These are phyloP conservation scores for Escovopsis weberi DNA, from an alignment of 2,329 filamentous ascomycete species.

Conservation along the genomic window DNA sequence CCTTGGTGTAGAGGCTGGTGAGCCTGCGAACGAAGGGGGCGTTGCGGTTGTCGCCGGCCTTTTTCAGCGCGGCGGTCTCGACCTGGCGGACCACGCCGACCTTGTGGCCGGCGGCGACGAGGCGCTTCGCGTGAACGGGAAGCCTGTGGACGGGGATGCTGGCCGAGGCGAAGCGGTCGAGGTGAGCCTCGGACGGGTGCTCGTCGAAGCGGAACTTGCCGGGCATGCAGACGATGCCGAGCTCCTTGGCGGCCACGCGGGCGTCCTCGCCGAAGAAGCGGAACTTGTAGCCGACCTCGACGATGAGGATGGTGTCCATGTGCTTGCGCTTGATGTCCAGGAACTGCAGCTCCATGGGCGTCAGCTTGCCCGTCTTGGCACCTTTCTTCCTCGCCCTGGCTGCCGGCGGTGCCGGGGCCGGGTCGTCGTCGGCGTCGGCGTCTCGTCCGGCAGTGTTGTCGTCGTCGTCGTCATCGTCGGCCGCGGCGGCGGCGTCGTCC, in stretches of 20 bases:
- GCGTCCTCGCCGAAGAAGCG: constrained; percentile 95
- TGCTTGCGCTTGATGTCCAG: constrained; percentile 88
- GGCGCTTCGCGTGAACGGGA: constrained; percentile 83
- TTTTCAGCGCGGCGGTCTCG: constrained; percentile 91
- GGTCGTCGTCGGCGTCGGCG: constrained; percentile 41
- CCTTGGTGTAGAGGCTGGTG: constrained; percentile 95
- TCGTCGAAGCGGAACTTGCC: constrained; percentile 93
- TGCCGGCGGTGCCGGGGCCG: constrained; percentile 17
- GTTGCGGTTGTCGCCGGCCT: constrained; percentile 86
- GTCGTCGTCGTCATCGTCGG: constrained; percentile 39
- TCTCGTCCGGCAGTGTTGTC: constrained; percentile 21
- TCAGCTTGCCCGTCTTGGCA: constrained; percentile 61
- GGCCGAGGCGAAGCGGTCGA: constrained; percentile 84
- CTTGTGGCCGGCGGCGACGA: constrained; percentile 87
- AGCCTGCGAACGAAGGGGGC: constrained; percentile 83
- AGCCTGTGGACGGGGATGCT: constrained; percentile 88
- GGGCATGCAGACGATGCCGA: constrained; percentile 92
- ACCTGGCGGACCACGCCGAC: constrained; percentile 90
- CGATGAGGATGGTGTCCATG: constrained; percentile 75
- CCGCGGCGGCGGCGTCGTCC: constrained; percentile 22
- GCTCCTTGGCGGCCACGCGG: constrained; percentile 70
- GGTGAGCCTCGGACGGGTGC: constrained; percentile 80
- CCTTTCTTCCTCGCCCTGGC: constrained; percentile 48
- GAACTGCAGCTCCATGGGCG: constrained; percentile 86
- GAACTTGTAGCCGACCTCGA: constrained; percentile 97